Percentiles rank a stretch among this genome's conserved stretches.
Evolutionary conservation across 768 basidiomycete species (phyloP).

Genomic region (Mycena vitilis): DNA sequence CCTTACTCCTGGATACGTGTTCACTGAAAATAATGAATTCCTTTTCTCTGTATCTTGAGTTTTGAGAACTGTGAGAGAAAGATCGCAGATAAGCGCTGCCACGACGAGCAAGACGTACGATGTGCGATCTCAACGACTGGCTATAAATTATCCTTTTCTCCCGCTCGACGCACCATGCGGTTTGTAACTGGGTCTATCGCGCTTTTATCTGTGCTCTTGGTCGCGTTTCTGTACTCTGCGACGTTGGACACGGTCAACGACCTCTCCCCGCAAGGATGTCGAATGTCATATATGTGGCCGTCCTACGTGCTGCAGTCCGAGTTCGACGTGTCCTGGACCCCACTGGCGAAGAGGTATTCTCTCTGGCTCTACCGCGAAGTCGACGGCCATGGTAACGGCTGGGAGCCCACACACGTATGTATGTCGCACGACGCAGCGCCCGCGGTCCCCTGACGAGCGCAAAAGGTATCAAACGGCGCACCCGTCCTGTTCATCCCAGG

Average conservation of each 20-base stretch:
- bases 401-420: constrained; percentile 75
- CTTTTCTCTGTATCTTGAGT: background rate
- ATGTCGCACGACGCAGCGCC: background rate
- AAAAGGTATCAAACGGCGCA: constrained; percentile 56
- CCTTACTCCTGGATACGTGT: constrained; percentile 13
- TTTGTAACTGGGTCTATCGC: constrained; percentile 47
- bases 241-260: constrained; percentile 55
- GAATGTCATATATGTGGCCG: constrained; percentile 97
- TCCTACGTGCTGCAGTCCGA: constrained; percentile 81
- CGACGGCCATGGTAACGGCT: constrained; percentile 53
- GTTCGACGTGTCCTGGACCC: constrained; percentile 78
- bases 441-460: constrained; percentile 1
- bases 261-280: constrained; percentile 90
- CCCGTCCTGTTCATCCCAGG: constrained; percentile 99
- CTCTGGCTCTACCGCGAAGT: constrained; percentile 93
- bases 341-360: constrained; percentile 78
- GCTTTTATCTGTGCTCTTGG: constrained; percentile 48
- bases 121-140: background rate
- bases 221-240: constrained; percentile 56
- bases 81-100: background rate
- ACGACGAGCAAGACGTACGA: background rate
- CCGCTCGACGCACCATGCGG: constrained; percentile 24
- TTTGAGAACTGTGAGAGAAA: background rate
- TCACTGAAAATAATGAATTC: constrained; percentile 34
- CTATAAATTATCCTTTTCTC: constrained; percentile 14